phyloP scores from a whole-genome alignment of 1,284 basidiomycete species.

The Apiotrichum laibachii region DNA sequence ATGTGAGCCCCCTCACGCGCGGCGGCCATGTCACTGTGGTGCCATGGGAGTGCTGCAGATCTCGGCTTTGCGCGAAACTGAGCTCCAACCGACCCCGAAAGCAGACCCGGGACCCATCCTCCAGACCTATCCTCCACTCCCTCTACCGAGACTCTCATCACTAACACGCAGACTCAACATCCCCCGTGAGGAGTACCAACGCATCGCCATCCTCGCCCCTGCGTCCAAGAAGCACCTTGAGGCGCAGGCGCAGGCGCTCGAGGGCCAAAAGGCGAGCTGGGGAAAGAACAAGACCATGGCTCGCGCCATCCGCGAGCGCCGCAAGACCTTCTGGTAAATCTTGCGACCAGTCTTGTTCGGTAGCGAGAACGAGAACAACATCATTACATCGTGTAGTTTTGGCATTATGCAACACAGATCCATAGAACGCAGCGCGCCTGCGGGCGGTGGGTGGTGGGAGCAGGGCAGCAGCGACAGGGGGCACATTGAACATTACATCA shows the following conservation, averaged over 20 bases:
- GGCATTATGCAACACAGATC: constrained; percentile 4
- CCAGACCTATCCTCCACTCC: no score
- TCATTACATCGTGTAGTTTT: constrained; percentile 5
- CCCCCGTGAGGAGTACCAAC: constrained; percentile 25
- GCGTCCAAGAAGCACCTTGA: constrained; percentile 25
- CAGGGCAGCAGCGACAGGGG: no score
- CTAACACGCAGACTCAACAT: constrained; percentile 25
- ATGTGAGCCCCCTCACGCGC: no score
- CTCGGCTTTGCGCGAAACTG: no score
- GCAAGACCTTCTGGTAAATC: constrained; percentile 48
- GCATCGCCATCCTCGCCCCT: constrained; percentile 40
- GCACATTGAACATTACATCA: no score
- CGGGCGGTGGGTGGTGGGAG: no score
- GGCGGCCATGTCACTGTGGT: no score
- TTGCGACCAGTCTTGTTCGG: neutral
- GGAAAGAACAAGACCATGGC: constrained; percentile 37
- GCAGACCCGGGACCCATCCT: no score
- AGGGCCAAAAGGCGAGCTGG: constrained; percentile 34
- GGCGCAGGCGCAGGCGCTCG: constrained; percentile 18
- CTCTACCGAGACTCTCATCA: neutral
- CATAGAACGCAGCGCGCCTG: neutral
- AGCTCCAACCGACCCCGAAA: no score
- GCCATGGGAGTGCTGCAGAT: no score
- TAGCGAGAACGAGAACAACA: neutral
- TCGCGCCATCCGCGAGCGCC: constrained; percentile 37